Base-by-base conservation (phyloP, 2,329 filamentous ascomycete species). In the Akanthomyces lecanii region DNA sequence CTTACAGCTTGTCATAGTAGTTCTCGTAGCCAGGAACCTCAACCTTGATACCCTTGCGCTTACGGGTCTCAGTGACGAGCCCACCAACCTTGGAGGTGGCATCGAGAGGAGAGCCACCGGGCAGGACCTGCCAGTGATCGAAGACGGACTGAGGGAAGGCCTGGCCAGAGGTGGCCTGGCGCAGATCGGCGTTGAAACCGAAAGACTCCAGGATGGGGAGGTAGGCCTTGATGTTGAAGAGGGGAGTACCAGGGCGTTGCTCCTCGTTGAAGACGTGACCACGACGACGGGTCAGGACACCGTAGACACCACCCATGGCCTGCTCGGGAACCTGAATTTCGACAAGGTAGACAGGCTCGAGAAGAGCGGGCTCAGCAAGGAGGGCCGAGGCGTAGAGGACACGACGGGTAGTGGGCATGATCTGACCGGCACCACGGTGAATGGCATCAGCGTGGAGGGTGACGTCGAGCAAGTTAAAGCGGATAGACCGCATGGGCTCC, bases 281-380 rank as follows among this genome's bases (percentile, higher is more conserved):
- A 90, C 95, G 89, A 81, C 93, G 86, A 77, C 93, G 90, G 82
- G 93, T 97, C 74, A 99, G 91, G 77, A 97, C 93, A 89, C 93
- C 91, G 83, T 99, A 99, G 81, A 99, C 96, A 87, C 95, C 95
- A 87, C 95, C 95, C 95, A 99, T 98, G 78, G 95, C 94, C 76
- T 89, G 84, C 87, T 99, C 95, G 75, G 94, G 94, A 68, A 99
- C 95, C 85, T 97, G 93, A 81, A 99, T 99, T 82, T 99, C 95
- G 79, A 97, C 92, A 78, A 97, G 85, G 90, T 96, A 99, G 82
- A 99, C 91, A 76, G 95, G 95, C 87, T 99, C 95, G 73, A 92
- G 89, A 68, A 99, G 88, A 80, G 87, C 88, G 70, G 95, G 95
- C 72, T 96, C 87, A 74, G 95, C 93, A 72, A 99, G 87, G 70